phyloP scores from a whole-genome alignment of 2,329 filamentous ascomycete species.

The Fusarium guadeloupense region DNA sequence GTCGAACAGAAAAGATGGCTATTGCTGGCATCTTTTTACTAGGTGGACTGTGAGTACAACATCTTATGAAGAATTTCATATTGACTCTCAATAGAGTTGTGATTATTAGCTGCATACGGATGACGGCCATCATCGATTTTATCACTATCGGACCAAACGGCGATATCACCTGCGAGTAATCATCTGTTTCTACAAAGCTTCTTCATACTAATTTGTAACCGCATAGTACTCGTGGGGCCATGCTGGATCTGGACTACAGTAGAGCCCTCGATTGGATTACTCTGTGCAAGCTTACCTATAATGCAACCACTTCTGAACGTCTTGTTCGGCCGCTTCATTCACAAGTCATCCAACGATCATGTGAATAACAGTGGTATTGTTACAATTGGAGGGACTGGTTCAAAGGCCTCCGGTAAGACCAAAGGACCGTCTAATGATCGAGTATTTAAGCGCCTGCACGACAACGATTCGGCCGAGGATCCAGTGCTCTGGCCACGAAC shows the following conservation, averaged over 20 bases:
- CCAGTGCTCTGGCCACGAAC: background rate
- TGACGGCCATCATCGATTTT: background rate
- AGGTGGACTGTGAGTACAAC: background rate
- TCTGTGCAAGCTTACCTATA: background rate
- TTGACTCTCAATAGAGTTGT: background rate
- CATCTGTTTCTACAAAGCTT: background rate
- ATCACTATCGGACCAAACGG: background rate
- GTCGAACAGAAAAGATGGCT: background rate
- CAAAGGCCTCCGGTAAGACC: background rate
- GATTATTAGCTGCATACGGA: background rate
- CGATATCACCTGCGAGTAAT: background rate
- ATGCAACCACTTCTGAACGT: background rate
- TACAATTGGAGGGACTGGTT: background rate
- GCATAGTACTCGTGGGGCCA: background rate
- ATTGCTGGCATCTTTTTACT: background rate
- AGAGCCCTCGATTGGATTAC: background rate
- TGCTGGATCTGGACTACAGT: background rate
- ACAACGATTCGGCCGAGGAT: background rate
- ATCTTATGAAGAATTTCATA: background rate
- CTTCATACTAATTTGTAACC: background rate
- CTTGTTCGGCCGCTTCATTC: background rate
- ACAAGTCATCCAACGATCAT: background rate
- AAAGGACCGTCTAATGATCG: background rate
- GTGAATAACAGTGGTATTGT: background rate
- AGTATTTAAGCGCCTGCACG: background rate